Base-by-base conservation (phyloP, 768 basidiomycete species). In the Solioccasus polychromus region DNA sequence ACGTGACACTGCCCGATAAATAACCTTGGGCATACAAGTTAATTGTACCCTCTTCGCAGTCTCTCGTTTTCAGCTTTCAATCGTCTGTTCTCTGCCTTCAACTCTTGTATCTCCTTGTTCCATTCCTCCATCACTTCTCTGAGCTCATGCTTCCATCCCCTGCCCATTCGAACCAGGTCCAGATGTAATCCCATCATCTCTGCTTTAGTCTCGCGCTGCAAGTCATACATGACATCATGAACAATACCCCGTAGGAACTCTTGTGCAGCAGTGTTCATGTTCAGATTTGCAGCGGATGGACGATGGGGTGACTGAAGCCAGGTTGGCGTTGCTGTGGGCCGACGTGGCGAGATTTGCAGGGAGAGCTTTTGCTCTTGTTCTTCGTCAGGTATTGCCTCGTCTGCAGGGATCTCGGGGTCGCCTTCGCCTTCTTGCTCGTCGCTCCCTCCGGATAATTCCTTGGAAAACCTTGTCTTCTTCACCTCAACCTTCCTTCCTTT, bases 131-230 rank as follows among this genome's bases (percentile, higher is more conserved):
- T 79, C 54, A 78, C 57, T 32, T 70, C 71, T 42, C 79, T 70
- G 59, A 88, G 67, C 61, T 88, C 85, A 39, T 63, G 71, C 63
- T 78, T 79, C 84, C 82, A 85, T 20, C 75, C 75, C 26, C 82
- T 67, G 2, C 85, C 83, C 81, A 88, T 82, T 45, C 77, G 72
- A 28, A 90, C 69, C 45, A 88, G 57, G 57, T 90, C 87, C 49
- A 90, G 56, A 63, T 90, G 88, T 45, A 89, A 67, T 2, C 83
- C 85, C 60, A 77, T 75, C 75, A 88, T 78, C 71, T 88, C 82
- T n/a, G 77, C 71, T 55, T 77, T 75, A 19, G 78, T 81, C 61
- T 88, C 85, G 51, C 74, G 71, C 60, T 82, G 83, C 57, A 79
- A 84, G 51, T 89, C 87, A 51, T 74, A 78, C 79, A 89, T 79